Percentiles rank a stretch among this genome's conserved stretches.
These are phyloP conservation scores for Chloropicon primus DNA, from an alignment of 139 green algal genomes.

Conservation along the genomic window DNA sequence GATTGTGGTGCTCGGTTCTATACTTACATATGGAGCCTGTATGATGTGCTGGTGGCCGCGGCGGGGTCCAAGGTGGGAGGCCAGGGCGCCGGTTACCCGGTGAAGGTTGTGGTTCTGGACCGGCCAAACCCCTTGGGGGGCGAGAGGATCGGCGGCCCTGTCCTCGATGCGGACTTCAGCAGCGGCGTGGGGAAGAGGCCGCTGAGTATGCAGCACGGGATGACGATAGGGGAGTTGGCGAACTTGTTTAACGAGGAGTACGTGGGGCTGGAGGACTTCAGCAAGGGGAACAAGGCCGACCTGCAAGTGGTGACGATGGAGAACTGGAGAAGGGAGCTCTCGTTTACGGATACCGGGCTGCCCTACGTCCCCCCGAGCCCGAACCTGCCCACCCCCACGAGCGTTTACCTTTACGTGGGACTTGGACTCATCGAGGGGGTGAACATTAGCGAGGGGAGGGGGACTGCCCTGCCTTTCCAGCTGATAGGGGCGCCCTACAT, in stretches of 20 bases:
- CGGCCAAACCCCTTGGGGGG: conserved; percentile 32
- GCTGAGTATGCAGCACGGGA: conserved; percentile 28
- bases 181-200: conserved; percentile 29
- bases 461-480: conserved; percentile 31
- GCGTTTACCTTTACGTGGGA: conserved; percentile 26
- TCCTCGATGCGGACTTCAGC: conserved; percentile 9
- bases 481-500: conserved; percentile 23
- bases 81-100: background rate
- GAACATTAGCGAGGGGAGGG: conserved; percentile 11
- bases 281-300: background rate
- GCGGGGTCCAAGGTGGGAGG: conserved; percentile 1
- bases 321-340: conserved; percentile 16
- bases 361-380: conserved; percentile 30
- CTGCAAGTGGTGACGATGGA: conserved; percentile 27
- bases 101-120: conserved; percentile 26
- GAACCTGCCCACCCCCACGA: conserved; percentile 34
- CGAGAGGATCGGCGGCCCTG: conserved; percentile 18
- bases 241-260: conserved; percentile 31
- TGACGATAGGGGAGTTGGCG: conserved; percentile 32
- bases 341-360: conserved; percentile 15
- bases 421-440: conserved; percentile 28
- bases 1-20: conserved; percentile 36
- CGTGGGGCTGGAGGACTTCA: conserved; percentile 10
- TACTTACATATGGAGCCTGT: conserved; percentile 42
- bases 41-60: conserved; percentile 33